These are phyloP conservation scores for Diaporthe nobilis DNA, from an alignment of 2,329 filamentous ascomycete genomes.

Conservation along the genomic window DNA sequence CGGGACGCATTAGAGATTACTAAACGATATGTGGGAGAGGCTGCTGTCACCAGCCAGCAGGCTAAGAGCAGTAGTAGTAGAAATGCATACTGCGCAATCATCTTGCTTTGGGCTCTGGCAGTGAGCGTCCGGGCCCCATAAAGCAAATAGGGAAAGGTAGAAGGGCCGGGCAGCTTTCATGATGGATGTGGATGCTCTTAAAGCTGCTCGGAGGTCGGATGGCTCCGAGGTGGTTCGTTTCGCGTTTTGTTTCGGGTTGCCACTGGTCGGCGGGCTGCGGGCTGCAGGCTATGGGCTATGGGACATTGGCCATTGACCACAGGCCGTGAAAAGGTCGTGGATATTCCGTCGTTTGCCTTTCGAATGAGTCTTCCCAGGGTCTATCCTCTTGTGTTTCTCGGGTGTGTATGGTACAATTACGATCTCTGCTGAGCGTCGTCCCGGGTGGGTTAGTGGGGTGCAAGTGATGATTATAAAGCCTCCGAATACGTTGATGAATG, in stretches of 20 bases:
- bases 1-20: constrained; percentile 56
- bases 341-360: not conserved
- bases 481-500: constrained; percentile 32
- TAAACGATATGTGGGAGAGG: constrained; percentile 44
- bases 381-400: not conserved
- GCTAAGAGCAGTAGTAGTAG: constrained; percentile 42
- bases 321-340: constrained; percentile 5
- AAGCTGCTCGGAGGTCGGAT: constrained; percentile 21
- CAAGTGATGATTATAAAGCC: constrained; percentile 6
- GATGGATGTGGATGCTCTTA: constrained; percentile 40
- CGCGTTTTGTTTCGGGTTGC: constrained; percentile 36
- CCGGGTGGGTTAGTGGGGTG: not conserved
- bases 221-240: constrained; percentile 35
- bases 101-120: constrained; percentile 60
- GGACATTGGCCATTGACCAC: not conserved
- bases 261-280: not conserved
- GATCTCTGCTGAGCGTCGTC: not conserved
- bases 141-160: constrained; percentile 69
- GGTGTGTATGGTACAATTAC: not conserved
- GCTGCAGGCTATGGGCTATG: not conserved
- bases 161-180: constrained; percentile 71
- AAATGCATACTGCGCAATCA: constrained; percentile 67
- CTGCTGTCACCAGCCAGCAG: constrained; percentile 45
- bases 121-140: constrained; percentile 64
- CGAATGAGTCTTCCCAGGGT: not conserved